A percentile compares a stretch with the other conserved stretches of the same genome.
Evolutionary conservation across 2,329 filamentous ascomycete genomes (phyloP).

Genomic region (Diaporthe eres): DNA sequence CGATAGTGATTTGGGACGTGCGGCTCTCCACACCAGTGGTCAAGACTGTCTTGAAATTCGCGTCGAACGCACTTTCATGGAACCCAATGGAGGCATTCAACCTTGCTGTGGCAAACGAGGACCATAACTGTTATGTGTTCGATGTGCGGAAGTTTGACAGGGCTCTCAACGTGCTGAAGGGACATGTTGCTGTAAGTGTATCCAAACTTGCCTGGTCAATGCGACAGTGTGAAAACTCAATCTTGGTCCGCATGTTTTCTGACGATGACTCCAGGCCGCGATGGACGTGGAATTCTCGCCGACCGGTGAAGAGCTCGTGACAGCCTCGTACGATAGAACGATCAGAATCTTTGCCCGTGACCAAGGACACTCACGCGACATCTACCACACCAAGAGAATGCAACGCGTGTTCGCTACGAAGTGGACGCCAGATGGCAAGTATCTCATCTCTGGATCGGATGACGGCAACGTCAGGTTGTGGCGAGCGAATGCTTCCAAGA

Average conservation of each 20-base stretch:
- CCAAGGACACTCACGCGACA: constrained; percentile 87
- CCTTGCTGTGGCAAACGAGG: constrained; percentile 86
- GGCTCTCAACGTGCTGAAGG: constrained; percentile 89
- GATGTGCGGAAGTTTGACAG: constrained; percentile 93
- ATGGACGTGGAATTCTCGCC: constrained; percentile 98
- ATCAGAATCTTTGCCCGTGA: constrained; percentile 87
- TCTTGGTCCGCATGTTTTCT: neutral
- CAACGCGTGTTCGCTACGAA: constrained; percentile 89
- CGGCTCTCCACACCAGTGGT: constrained; percentile 87
- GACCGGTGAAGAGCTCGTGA: constrained; percentile 93
- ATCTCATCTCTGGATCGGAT: constrained; percentile 90
- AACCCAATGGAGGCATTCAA: constrained; percentile 97
- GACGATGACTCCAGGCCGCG: constrained; percentile 68
- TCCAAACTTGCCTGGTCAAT: constrained; percentile 53
- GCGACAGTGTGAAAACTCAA: neutral
- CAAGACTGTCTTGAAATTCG: constrained; percentile 85
- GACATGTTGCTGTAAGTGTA: constrained; percentile 74
- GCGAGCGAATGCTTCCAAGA: constrained; percentile 86
- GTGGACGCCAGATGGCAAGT: constrained; percentile 92
- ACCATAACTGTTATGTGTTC: constrained; percentile 91
- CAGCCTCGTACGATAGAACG: constrained; percentile 89
- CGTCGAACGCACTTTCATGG: constrained; percentile 88
- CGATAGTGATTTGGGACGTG: constrained; percentile 88
- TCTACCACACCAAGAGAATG: constrained; percentile 99
- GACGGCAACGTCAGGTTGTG: constrained; percentile 84